A percentile compares a stretch with the other conserved stretches of the same genome.
These are phyloP conservation scores for Aspergillus uvarum DNA, from an alignment of 2,329 filamentous ascomycete genomes.

Conservation along the genomic window DNA sequence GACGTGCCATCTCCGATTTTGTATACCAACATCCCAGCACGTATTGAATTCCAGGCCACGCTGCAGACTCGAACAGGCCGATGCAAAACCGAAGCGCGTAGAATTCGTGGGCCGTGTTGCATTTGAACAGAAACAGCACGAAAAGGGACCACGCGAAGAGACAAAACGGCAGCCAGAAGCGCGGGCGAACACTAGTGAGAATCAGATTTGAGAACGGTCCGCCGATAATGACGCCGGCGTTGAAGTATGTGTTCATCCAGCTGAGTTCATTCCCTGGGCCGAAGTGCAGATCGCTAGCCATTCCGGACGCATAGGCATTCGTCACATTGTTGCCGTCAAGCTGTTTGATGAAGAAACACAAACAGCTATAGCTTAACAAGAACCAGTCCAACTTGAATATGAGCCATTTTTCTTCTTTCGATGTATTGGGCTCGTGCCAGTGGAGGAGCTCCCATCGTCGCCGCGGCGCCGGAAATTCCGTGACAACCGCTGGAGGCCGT, in stretches of 20 bases:
- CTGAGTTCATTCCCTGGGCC: constrained; percentile 25
- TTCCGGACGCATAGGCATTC: constrained; percentile 52
- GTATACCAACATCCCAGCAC: background rate
- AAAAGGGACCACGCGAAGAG: constrained; percentile 42
- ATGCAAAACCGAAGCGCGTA: constrained; percentile 22
- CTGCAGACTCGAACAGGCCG: constrained; percentile 19
- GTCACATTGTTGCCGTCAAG: constrained; percentile 49
- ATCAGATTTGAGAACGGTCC: too few species aligned
- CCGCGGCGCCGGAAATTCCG: too few species aligned
- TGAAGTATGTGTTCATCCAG: too few species aligned
- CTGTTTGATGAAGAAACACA: constrained; percentile 50
- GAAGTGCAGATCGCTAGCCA: constrained; percentile 50
- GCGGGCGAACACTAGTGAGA: too few species aligned
- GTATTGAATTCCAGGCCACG: constrained; percentile 19
- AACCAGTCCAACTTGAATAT: too few species aligned
- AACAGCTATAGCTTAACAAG: constrained; percentile 27
- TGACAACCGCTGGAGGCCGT: too few species aligned
- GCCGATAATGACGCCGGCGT: too few species aligned
- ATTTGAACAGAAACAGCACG: constrained; percentile 41
- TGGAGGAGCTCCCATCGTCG: too few species aligned
- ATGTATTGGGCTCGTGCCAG: too few species aligned
- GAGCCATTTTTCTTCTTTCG: too few species aligned
- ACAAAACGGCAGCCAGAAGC: constrained; percentile 17
- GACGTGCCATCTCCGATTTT: too few species aligned
- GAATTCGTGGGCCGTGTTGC: constrained; percentile 12